Base-by-base conservation (phyloP, 805 yeast genomes). In the Starmerella apicola region DNA sequence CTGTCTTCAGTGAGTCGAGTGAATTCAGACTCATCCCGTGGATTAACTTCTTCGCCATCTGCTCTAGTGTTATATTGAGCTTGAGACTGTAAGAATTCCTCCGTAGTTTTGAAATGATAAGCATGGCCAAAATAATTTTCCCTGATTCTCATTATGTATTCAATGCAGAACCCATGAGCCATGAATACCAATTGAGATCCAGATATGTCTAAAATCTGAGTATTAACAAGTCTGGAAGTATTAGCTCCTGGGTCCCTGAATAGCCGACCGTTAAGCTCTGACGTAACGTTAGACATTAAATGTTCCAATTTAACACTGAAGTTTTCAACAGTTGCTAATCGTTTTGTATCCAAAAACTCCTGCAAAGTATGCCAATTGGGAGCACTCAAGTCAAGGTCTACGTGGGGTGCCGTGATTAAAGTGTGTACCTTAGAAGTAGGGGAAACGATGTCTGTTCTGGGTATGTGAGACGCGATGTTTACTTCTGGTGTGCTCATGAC, bases 341-440 rank as follows among this genome's bases (percentile, higher is more conserved):
- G 70, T 16, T 69, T 72, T 10, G 70, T 60, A 34, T 69, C 68
- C 62, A 81, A 57, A 49, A 88, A 88, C 35, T 79, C 77, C 39
- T 76, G 72, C 20, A 76, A 63, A 0, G 97, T 86, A 53, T 84
- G 93, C 95, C 97, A 91, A 1, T 88, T 79, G 0, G 98, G 97
- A 0, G 91, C 74, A 42, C 76, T 79, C 2, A 86, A 56, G 1
- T 71, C 62, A 34, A 91, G 52, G 35, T 76, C 70, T 48, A 84
- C 72, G 35, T 60, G 61, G 0, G 81, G 74, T 0, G 94, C 51
- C 33, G 32, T 18, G 6, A 60, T 16, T 2, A 24, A 15, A 21
- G 53, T 49, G 1, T 40, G 35, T 21, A 59, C 46, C 2, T 44
- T 36, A n/a, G 51, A 54, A 16, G 40, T 36, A 3, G 54, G 46